phyloP scores from a whole-genome alignment of 2,329 filamentous ascomycete genomes.

The Alternaria sp. region DNA sequence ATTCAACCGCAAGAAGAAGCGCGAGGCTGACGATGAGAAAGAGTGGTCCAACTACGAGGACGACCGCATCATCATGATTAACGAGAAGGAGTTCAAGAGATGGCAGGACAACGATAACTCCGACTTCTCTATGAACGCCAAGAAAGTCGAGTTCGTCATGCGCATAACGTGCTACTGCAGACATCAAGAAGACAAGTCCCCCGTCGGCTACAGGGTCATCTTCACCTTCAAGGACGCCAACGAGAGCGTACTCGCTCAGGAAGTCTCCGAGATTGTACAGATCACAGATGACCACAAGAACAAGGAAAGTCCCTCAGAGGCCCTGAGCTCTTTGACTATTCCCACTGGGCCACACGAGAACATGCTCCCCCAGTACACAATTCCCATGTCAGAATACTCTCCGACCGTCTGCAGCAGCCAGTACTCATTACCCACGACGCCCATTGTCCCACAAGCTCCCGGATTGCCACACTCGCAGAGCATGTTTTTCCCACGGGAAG shows the following conservation, averaged over 20 bases:
- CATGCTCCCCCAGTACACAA: slow-evolving; percentile 22
- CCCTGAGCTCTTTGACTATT: slow-evolving; percentile 28
- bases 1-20: slow-evolving; percentile 92
- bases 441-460: slow-evolving; percentile 27
- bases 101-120: slow-evolving; percentile 36
- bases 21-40: slow-evolving; percentile 83
- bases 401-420: slow-evolving; percentile 26
- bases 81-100: slow-evolving; percentile 47
- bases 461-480: slow-evolving; percentile 27
- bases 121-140: slow-evolving; percentile 52
- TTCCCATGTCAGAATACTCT: slow-evolving; percentile 30
- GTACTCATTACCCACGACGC: slow-evolving; percentile 39
- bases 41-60: slow-evolving; percentile 66
- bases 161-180: slow-evolving; percentile 96
- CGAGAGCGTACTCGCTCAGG: slow-evolving; percentile 80
- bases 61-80: slow-evolving; percentile 53
- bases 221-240: slow-evolving; percentile 89
- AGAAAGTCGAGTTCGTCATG: slow-evolving; percentile 88
- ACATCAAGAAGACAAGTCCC: slow-evolving; percentile 87
- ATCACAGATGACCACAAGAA: slow-evolving; percentile 98
- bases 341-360: slow-evolving; percentile 16
- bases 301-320: slow-evolving; percentile 36
- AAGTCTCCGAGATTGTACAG: slow-evolving; percentile 80
- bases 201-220: slow-evolving; percentile 80
- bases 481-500: slow-evolving; percentile 25